Evolutionary conservation across 306 rosid genomes (phyloP), one percentile per base, ranked within the genome.

Genomic region (Castanospermum australe): DNA sequence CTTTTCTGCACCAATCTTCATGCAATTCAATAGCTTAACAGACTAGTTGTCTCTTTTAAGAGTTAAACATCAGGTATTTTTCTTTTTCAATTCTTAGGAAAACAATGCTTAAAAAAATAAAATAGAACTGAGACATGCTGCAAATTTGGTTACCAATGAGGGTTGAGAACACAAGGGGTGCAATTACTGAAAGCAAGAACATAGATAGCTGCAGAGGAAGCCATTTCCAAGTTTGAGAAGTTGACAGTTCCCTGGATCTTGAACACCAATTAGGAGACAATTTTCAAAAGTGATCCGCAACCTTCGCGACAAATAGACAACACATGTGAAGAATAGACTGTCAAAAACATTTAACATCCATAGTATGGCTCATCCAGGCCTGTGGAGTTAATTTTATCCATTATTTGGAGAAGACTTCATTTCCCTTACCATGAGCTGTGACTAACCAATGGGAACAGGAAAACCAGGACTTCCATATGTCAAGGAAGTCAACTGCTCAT

Each of bases 341-440:
- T 44, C 12, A n/a, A 12, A 12, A 44, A 44, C 50, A 44, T 44
- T n/a, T 44, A 14, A 44, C 2, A 5, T 24, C 35, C 28, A 63
- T 15, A 17, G 30, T 28, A n/a, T 6, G 13, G 25, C 14, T 62
- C 68, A 62, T 62, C 14, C 6, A 57, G 54, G 64, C 35, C 30
- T 44, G 11, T 45, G 83, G 15, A 60, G 56, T 64, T 73, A 68
- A 33, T 22, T 52, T 63, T 44, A 71, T 71, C 62, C 60, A 36
- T 65, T 72, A 21, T 65, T 64, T 65, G 82, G 32, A 4, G 54
- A 71, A 64, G 44, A 64, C 44, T 50, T 48, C 15, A 30, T 20
- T 13, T 65, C 52, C 77, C 50, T 72, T 51, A 12, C 24, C 79
- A 71, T 11, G 59, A 71, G 21, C 78, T 24, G 44, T 35, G 78